Evolutionary conservation across 2,329 filamentous ascomycete genomes (phyloP), one percentile per base, ranked within the genome.

Genomic region (Fusarium praegraminearum): DNA sequence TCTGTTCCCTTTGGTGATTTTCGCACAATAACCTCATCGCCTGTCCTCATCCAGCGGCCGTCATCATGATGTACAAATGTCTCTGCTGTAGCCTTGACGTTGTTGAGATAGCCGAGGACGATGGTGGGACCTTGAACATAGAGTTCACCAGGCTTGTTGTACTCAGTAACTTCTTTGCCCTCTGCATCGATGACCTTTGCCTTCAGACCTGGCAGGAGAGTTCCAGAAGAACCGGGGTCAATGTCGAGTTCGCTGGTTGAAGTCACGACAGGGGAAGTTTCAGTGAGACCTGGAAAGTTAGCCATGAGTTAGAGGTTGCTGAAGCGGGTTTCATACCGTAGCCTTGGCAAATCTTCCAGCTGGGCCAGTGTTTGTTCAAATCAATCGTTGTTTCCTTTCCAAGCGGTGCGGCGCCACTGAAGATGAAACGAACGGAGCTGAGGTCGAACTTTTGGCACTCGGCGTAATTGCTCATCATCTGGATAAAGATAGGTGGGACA

Each of bases 41-140:
- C 94, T 0, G 94, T 97, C 41, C 87, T 87, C 85, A 97, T 89
- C 88, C 93, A 96, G 67, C 89, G 81, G 12, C 89, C 89, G 69
- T 94, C 90, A 2, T 89, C 84, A 53, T 90, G 84, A 65, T 80
- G 82, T 1, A 90, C 76, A 74, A 93, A 98, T 0, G 94, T 96
- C 77, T 97, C 93, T 53, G 86, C 84, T 22, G 90, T 97, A 5
- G 94, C 93, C 75, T 92, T 90, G 45, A 92, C 89, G 75, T 97
- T 97, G 80, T 97, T 91, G 55, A 97, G 82, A 73, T 98, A 98
- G 1, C 94, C 94, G 1, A 97, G 80, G 0, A 92, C 89, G 2
- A 97, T 87, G 1, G 90, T 90, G 0, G 93, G 94, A 0, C 88
- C 89, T 76, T 93, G 92, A 24, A 97, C 87, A 20, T 93, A 84